Conservation (phyloP, 345 rosid genomes). For the Populus ilicifolia region DNA sequence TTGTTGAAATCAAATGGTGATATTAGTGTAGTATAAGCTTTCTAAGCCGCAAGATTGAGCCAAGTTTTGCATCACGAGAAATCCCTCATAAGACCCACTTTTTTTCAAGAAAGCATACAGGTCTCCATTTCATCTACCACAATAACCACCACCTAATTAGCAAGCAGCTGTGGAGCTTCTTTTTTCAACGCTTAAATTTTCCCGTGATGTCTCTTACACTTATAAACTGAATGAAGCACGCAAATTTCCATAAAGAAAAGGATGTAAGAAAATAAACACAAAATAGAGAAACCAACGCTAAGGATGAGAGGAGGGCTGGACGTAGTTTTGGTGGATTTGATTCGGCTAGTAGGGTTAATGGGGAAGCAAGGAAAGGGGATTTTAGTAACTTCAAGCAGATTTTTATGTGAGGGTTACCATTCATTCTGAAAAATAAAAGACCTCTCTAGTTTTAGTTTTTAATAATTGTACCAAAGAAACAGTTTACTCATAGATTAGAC, state of each 20-base stretch:
- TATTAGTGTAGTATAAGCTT: neutral
- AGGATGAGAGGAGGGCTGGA: conserved; percentile 54
- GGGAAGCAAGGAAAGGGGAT: conserved; percentile 58
- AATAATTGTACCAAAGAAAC: no score
- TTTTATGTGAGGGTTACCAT: no score
- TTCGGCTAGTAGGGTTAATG: conserved; percentile 28
- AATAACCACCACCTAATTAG: neutral
- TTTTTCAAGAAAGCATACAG: conserved; percentile 19
- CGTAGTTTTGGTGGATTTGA: conserved; percentile 82
- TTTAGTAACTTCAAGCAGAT: conserved; percentile 51
- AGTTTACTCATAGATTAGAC: no score
- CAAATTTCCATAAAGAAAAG: neutral
- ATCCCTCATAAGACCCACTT: conserved; percentile 16
- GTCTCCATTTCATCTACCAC: conserved; percentile 25
- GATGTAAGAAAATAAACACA: neutral
- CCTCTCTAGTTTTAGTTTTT: no score
- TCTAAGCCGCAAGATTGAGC: neutral
- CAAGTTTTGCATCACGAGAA: conserved; percentile 35
- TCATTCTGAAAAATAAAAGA: no score
- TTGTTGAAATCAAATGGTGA: neutral
- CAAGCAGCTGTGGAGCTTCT: neutral
- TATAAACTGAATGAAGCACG: neutral
- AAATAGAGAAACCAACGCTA: conserved; percentile 42
- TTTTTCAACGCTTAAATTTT: neutral
- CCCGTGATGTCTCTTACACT: conserved; percentile 30